Evolutionary conservation across 1,284 basidiomycete species (phyloP).

Genomic region (Mycosarcoma maydis): DNA sequence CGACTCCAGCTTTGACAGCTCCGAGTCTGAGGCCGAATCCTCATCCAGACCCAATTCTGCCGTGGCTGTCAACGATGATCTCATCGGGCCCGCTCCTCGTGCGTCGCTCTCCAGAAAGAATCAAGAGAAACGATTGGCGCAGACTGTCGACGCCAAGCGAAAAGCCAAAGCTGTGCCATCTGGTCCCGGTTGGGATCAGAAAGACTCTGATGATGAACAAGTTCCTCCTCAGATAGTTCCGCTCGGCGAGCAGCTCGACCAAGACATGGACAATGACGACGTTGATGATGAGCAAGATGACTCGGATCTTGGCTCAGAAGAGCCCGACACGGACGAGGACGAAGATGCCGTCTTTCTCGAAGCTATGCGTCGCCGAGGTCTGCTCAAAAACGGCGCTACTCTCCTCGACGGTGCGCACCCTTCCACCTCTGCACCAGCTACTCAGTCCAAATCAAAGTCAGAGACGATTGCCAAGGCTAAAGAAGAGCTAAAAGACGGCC

Average conservation of each 20-base stretch:
- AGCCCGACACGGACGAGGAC: slow-evolving; percentile 56
- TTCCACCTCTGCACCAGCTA: slow-evolving; percentile 10
- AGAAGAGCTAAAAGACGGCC: too few relatives aligned
- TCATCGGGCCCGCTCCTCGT: slow-evolving; percentile 34
- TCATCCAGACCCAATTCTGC: slow-evolving; percentile 6
- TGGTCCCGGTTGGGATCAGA: slow-evolving; percentile 31
- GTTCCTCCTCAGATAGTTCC: not conserved
- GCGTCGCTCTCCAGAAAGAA: slow-evolving; percentile 38
- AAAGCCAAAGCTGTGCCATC: slow-evolving; percentile 23
- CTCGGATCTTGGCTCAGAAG: slow-evolving; percentile 33
- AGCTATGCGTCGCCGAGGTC: slow-evolving; percentile 58
- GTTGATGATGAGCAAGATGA: slow-evolving; percentile 11
- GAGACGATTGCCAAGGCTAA: not conserved
- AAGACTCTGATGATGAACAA: slow-evolving; percentile 25
- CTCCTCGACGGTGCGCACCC: slow-evolving; percentile 1
- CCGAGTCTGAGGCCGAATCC: slow-evolving; percentile 42
- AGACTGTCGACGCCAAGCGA: slow-evolving; percentile 11
- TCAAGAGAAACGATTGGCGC: slow-evolving; percentile 22
- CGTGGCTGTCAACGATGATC: not conserved
- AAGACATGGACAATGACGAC: slow-evolving; percentile 8
- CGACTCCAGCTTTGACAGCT: slow-evolving; percentile 59
- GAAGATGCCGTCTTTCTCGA: slow-evolving; percentile 58
- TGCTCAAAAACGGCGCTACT: slow-evolving; percentile 29
- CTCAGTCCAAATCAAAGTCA: not conserved
- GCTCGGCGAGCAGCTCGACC: not conserved